Evolutionary conservation across 345 rosid genomes (phyloP).

Genomic region (Sonneratia alba): DNA sequence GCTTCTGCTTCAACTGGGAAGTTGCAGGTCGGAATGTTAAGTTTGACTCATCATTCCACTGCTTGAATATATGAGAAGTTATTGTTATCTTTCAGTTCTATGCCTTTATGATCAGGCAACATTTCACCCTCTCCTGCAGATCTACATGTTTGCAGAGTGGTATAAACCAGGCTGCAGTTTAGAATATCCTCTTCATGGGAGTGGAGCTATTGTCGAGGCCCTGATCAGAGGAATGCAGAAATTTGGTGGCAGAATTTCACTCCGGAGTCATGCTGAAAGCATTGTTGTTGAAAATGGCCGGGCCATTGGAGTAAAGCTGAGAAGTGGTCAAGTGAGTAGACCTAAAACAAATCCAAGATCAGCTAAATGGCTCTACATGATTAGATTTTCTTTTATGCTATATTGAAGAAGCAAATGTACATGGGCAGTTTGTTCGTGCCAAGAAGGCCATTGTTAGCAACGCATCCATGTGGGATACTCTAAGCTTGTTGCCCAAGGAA

Average conservation of each 20-base stretch:
- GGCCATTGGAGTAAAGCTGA: conserved; percentile 79
- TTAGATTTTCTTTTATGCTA: background rate
- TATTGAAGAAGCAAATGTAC: conserved; percentile 2
- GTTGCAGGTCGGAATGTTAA: background rate
- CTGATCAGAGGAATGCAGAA: conserved; percentile 79
- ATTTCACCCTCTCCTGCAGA: conserved; percentile 29
- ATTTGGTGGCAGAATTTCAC: conserved; percentile 67
- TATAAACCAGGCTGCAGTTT: conserved; percentile 80
- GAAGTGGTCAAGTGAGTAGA: conserved; percentile 70
- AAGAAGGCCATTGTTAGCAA: conserved; percentile 87
- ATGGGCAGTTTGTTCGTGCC: conserved; percentile 64
- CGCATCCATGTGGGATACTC: conserved; percentile 92
- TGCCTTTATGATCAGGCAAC: background rate
- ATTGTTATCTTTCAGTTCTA: background rate
- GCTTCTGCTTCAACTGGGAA: background rate
- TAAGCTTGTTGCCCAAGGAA: conserved; percentile 58
- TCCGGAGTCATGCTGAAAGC: conserved; percentile 67
- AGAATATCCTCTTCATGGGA: conserved; percentile 84
- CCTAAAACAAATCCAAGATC: conserved; percentile 1
- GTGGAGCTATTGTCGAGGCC: conserved; percentile 69
- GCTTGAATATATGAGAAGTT: background rate
- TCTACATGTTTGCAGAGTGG: conserved; percentile 98
- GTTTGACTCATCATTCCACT: background rate
- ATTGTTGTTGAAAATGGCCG: conserved; percentile 62
- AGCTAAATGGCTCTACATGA: background rate